Conservation (phyloP, 208 protist genomes). For the Balamuthia mandrillaris region DNA sequence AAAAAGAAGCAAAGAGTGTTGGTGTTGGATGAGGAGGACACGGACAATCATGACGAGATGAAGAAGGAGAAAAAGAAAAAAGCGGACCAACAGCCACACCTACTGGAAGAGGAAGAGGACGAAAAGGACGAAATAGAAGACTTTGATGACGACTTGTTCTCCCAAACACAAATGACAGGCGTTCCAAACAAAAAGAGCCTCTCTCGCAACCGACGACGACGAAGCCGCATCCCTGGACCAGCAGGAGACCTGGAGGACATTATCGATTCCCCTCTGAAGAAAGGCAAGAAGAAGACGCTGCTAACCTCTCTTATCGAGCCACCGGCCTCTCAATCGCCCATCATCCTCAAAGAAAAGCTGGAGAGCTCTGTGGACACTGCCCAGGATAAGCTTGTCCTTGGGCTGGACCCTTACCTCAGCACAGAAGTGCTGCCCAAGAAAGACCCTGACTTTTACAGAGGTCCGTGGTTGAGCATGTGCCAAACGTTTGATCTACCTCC, state of each 20-base stretch:
- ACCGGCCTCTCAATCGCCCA: neutral
- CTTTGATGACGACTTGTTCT: neutral
- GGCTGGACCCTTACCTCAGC: neutral
- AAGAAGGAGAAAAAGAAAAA: neutral
- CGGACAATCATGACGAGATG: neutral
- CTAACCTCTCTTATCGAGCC: neutral
- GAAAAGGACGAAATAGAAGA: neutral
- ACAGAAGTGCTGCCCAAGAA: neutral
- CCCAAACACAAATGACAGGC: neutral
- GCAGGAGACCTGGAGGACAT: constrained; percentile 16
- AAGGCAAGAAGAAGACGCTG: neutral
- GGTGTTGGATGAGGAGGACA: neutral
- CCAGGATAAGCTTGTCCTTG: no score
- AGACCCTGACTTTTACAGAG: constrained; percentile 35
- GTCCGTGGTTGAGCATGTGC: constrained; percentile 23
- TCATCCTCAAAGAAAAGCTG: neutral
- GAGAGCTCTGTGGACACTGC: no score
- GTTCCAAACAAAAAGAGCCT: neutral
- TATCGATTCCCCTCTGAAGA: neutral
- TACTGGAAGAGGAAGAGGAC: neutral
- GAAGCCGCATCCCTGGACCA: constrained; percentile 10
- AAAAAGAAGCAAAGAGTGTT: neutral
- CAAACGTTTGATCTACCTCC: neutral
- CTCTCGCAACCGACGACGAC: neutral
- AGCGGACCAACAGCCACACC: neutral